Evolutionary conservation across 2,329 filamentous ascomycete genomes (phyloP).

Genomic region (Fusarium chaquense): DNA sequence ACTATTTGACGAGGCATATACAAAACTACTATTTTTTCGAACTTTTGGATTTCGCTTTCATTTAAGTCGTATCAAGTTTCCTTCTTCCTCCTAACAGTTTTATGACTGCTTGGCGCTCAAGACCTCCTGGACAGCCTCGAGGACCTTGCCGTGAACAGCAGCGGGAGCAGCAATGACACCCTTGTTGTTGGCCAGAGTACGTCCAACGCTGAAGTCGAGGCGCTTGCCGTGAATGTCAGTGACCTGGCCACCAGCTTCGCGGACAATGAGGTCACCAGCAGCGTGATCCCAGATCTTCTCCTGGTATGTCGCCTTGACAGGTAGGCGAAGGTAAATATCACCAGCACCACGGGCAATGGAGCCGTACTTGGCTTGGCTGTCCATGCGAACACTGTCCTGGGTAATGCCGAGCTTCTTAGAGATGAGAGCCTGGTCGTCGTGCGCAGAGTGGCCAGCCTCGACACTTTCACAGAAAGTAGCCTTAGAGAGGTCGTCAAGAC

Average conservation of each 20-base stretch:
- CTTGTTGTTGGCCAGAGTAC: slow-evolving; percentile 90
- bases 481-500: slow-evolving; percentile 76
- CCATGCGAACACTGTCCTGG: slow-evolving; percentile 90
- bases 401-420: slow-evolving; percentile 88
- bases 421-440: slow-evolving; percentile 85
- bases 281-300: slow-evolving; percentile 99
- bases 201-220: slow-evolving; percentile 86
- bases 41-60: slow-evolving; percentile 28
- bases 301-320: slow-evolving; percentile 86
- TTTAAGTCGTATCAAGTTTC: slow-evolving; percentile 9
- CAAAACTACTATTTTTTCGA: slow-evolving; percentile 44
- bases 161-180: slow-evolving; percentile 90
- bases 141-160: slow-evolving; percentile 79
- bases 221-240: slow-evolving; percentile 88
- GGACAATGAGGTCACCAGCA: slow-evolving; percentile 91
- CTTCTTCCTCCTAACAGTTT: neutral
- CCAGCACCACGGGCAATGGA: slow-evolving; percentile 94
- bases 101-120: slow-evolving; percentile 59
- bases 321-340: slow-evolving; percentile 92
- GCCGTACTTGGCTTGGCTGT: slow-evolving; percentile 98
- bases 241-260: slow-evolving; percentile 92
- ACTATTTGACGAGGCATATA: slow-evolving; percentile 51
- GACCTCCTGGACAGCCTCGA: slow-evolving; percentile 85
- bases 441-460: slow-evolving; percentile 90
- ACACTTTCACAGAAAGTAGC: slow-evolving; percentile 98